These are phyloP conservation scores for Cytospora piceae DNA, from an alignment of 2,329 filamentous ascomycete species.

Conservation along the genomic window DNA sequence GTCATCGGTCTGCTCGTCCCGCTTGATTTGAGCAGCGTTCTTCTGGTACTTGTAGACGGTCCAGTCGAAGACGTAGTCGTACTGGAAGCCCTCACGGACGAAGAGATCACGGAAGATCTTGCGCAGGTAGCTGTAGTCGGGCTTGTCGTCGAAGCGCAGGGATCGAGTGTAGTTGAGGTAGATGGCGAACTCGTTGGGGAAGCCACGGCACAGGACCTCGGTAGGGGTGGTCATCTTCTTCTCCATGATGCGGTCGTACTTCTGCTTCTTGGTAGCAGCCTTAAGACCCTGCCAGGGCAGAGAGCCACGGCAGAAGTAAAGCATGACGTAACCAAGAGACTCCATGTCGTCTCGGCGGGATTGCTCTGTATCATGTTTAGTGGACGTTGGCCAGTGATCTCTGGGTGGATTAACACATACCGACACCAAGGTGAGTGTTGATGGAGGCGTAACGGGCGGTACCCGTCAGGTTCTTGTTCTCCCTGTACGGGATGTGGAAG, in stretches of 20 bases:
- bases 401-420: slow-evolving; percentile 51
- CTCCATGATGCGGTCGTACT: slow-evolving; percentile 99
- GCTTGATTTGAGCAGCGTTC: slow-evolving; percentile 93
- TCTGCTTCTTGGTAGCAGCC: slow-evolving; percentile 99
- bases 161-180: slow-evolving; percentile 99
- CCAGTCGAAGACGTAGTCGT: slow-evolving; percentile 99
- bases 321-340: slow-evolving; percentile 98
- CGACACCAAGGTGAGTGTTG: slow-evolving; percentile 96
- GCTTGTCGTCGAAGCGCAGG: slow-evolving; percentile 99
- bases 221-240: slow-evolving; percentile 99
- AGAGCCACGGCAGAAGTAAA: slow-evolving; percentile 99
- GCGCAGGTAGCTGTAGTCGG: slow-evolving; percentile 98
- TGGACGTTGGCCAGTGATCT: background rate
- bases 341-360: slow-evolving; percentile 99
- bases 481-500: slow-evolving; percentile 99
- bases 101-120: slow-evolving; percentile 99
- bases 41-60: slow-evolving; percentile 99
- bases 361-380: slow-evolving; percentile 69
- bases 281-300: slow-evolving; percentile 98
- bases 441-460: slow-evolving; percentile 98
- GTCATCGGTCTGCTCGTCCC: slow-evolving; percentile 78
- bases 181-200: slow-evolving; percentile 99
- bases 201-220: slow-evolving; percentile 97
- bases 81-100: slow-evolving; percentile 98
- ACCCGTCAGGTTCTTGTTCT: slow-evolving; percentile 99